Evolutionary conservation across 257 asterid genomes (phyloP), one percentile per base, ranked within the genome.

Genomic region (Lavandula angustifolia): DNA sequence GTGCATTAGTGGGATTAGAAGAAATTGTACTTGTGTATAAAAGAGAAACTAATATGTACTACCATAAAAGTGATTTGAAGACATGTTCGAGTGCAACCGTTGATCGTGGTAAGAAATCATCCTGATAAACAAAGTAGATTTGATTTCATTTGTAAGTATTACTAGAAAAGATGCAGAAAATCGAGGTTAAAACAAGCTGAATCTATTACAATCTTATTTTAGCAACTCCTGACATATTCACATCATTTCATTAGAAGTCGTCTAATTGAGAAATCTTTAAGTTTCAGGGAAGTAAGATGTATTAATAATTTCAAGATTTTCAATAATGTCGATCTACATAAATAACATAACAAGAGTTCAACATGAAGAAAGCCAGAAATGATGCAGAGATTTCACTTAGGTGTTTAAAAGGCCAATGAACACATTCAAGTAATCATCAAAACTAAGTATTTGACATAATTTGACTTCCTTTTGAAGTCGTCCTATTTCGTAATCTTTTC

Each of bases 31-130:
- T 34, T 22, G 27, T 22, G 27, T 22, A 22, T 22, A 22, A 22
- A 22, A 22, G 2, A 22, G 27, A 22, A 22, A 22, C 27, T 22
- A 22, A 22, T 22, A 70, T 80, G 76, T 71, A 82, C 90, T 94
- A 94, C 99, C 99, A 94, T 76, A 91, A 78, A 84, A 94, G 87
- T 67, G 96, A 86, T 72, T 88, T 88, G 94, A 67, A 90, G 77
- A 77, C 77, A 67, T 83, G 65, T 77, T 90, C 94, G 60, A 87
- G 79, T 1, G 96, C 98, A 46, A 90, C 96, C 1, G 99, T 90
- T 6, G 98, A 85, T 81, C 99, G 92, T 22, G 99, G 99, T 76
- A 94, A 85, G 85, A 94, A 94, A 83, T 94, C 99, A 69, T 94
- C 99, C 99, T 94, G 85, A 69, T 73, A 32, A 48, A 44, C 60